Evolutionary conservation across 129 eudicot species (phyloP).

Genomic region (Cynara cardunculus): DNA sequence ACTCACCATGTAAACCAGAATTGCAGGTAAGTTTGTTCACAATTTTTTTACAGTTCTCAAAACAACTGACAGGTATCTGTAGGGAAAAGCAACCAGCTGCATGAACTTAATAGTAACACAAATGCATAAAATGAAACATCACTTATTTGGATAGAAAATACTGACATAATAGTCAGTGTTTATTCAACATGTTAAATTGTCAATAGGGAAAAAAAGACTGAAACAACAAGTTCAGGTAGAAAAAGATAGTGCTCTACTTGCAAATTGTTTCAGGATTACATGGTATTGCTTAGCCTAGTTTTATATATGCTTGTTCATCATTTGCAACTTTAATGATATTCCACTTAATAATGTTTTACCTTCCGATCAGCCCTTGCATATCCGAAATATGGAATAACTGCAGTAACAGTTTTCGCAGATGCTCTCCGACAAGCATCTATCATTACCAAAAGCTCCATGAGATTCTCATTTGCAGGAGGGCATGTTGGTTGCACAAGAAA

Average conservation of each 20-base stretch:
- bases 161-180: background rate
- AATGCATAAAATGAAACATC: background rate
- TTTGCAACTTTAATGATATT: background rate
- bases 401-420: constrained; percentile 95
- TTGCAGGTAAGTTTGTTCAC: background rate
- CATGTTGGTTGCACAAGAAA: constrained; percentile 93
- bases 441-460: constrained; percentile 96
- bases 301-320: background rate
- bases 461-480: constrained; percentile 97
- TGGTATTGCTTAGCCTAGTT: background rate
- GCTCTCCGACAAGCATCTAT: constrained; percentile 99
- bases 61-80: background rate
- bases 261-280: background rate
- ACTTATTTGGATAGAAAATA: background rate
- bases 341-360: constrained; percentile 36
- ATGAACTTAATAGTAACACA: background rate
- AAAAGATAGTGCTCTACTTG: background rate
- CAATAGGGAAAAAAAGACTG: no score
- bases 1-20: background rate
- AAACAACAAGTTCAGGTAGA: background rate
- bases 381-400: constrained; percentile 96
- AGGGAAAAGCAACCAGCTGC: background rate
- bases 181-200: background rate
- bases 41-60: background rate
- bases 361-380: constrained; percentile 98